A percentile compares a stretch with the other conserved stretches of the same genome.
Evolutionary conservation across 2,329 filamentous ascomycete species (phyloP).

Genomic region (Elsinoe ampelina): DNA sequence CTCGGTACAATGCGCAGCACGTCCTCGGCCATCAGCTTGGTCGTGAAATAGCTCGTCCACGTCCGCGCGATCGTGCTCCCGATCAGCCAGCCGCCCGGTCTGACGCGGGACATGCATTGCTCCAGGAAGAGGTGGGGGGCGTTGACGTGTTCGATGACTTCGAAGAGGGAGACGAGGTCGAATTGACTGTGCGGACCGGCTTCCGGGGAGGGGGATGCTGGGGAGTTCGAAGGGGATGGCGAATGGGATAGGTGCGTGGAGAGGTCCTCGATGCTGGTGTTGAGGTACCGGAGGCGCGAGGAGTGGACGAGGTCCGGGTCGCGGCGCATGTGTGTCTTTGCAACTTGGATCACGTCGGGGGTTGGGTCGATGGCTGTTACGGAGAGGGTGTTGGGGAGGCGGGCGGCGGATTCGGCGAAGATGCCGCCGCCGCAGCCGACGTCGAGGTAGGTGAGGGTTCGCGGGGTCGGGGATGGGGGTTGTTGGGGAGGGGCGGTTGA

Average conservation of each 20-base stretch:
- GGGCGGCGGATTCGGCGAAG: slow-evolving; percentile 79
- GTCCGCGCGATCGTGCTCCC: slow-evolving; percentile 88
- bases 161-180: slow-evolving; percentile 81
- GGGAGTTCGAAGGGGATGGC: neutral
- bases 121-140: slow-evolving; percentile 65
- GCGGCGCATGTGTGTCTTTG: slow-evolving; percentile 61
- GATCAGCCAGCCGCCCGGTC: slow-evolving; percentile 86
- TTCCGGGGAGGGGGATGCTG: neutral
- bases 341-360: slow-evolving; percentile 62
- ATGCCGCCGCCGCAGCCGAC: slow-evolving; percentile 94
- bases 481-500: slow-evolving; percentile 15
- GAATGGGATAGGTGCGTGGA: slow-evolving; percentile 21
- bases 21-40: slow-evolving; percentile 86
- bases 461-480: slow-evolving; percentile 15
- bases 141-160: slow-evolving; percentile 89
- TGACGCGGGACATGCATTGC: slow-evolving; percentile 63
- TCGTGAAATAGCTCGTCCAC: slow-evolving; percentile 81
- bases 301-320: slow-evolving; percentile 58
- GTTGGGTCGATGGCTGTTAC: slow-evolving; percentile 75
- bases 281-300: slow-evolving; percentile 57
- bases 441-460: slow-evolving; percentile 63
- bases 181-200: slow-evolving; percentile 38
- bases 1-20: slow-evolving; percentile 76
- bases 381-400: slow-evolving; percentile 51
- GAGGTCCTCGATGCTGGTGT: slow-evolving; percentile 67